These are phyloP conservation scores for Populus euphratica DNA, from an alignment of 345 rosid genomes.

Conservation along the genomic window DNA sequence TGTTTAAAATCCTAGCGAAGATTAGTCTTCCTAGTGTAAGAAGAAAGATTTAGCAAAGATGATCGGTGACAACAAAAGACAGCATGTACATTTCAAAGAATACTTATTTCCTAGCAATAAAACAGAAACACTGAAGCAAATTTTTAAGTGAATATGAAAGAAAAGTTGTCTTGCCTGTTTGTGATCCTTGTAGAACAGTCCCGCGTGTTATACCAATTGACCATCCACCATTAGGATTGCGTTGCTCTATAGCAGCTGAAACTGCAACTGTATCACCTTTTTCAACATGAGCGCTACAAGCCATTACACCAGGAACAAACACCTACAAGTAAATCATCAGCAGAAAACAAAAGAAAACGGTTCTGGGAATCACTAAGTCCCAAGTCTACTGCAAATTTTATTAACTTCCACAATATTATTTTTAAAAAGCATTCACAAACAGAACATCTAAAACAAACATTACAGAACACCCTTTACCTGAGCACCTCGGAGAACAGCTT, in stretches of 20 bases:
- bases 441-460: not conserved
- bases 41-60: too few species aligned
- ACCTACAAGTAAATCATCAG: conserved; percentile 47
- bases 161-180: conserved; percentile 49
- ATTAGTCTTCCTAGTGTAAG: too few species aligned
- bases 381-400: not conserved
- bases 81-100: too few species aligned
- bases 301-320: conserved; percentile 93
- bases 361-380: conserved; percentile 2
- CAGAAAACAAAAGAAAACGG: conserved; percentile 10
- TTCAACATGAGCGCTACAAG: conserved; percentile 96
- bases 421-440: not conserved
- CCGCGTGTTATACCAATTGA: conserved; percentile 82
- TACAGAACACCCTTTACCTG: conserved; percentile 46
- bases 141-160: not conserved
- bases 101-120: not conserved
- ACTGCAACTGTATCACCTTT: conserved; percentile 91
- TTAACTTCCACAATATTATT: not conserved
- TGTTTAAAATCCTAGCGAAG: too few species aligned
- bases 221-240: conserved; percentile 67
- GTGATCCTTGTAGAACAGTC: conserved; percentile 72
- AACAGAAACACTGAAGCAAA: not conserved
- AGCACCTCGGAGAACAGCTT: conserved; percentile 98
- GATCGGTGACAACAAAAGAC: too few species aligned
- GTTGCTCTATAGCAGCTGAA: conserved; percentile 87